Evolutionary conservation across 2,329 filamentous ascomycete species (phyloP).

Genomic region (Penicillium freii): DNA sequence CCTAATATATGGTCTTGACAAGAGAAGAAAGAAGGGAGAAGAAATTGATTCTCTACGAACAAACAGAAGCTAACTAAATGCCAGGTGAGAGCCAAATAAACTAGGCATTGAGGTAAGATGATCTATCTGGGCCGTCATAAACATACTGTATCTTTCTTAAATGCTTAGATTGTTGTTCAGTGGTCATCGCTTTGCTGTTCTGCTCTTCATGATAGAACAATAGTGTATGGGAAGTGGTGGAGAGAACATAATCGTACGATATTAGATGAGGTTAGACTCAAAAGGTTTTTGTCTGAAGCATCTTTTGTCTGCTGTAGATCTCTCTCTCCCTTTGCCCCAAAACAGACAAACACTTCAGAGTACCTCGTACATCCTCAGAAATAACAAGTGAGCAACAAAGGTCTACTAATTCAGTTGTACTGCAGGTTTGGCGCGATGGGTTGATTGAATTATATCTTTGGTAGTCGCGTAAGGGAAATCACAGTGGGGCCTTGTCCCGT

Average conservation of each 20-base stretch:
- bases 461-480: slow-evolving; percentile 24
- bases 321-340: not conserved
- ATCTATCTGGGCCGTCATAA: not conserved
- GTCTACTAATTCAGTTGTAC: slow-evolving; percentile 7
- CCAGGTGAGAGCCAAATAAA: not conserved
- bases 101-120: not conserved
- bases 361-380: not conserved
- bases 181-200: not conserved
- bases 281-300: not conserved
- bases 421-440: slow-evolving; percentile 23
- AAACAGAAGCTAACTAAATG: not conserved
- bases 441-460: slow-evolving; percentile 9
- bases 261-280: not conserved
- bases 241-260: not conserved
- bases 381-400: not conserved
- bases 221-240: not conserved
- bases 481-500: slow-evolving; percentile 6
- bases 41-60: not conserved
- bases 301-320: not conserved
- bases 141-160: not conserved
- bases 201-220: not conserved
- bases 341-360: not conserved
- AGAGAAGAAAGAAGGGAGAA: not conserved
- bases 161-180: not conserved
- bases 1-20: not conserved